Evolutionary conservation across 441 rosid genomes (phyloP).

Genomic region (Populus hybrid): DNA sequence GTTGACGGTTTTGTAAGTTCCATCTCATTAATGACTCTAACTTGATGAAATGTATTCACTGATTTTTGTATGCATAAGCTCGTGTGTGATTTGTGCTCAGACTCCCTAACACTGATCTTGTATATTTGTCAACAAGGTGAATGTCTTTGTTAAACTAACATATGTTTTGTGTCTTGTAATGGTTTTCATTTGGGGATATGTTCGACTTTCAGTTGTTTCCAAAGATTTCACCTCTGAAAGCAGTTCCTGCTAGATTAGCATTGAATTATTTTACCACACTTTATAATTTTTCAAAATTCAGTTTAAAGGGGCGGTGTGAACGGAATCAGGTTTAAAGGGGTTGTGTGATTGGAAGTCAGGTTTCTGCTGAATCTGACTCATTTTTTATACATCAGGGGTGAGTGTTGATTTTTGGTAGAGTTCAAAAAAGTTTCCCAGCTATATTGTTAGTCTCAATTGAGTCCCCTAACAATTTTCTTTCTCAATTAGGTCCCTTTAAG

Average conservation of each 20-base stretch:
- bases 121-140: no score
- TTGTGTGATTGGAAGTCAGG: background rate
- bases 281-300: background rate
- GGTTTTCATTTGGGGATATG: background rate
- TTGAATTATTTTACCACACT: no score
- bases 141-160: background rate
- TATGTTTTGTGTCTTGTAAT: background rate
- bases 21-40: background rate
- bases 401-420: background rate
- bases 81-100: no score
- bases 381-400: no score
- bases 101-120: no score
- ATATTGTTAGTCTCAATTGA: background rate
- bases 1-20: slow-evolving; percentile 37
- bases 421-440: background rate
- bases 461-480: no score
- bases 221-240: background rate
- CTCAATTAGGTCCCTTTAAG: background rate
- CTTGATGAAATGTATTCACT: no score
- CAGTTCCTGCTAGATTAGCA: background rate
- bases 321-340: background rate
- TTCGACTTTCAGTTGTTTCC: background rate
- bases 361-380: no score
- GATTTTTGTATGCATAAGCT: no score
- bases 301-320: background rate